Base-by-base conservation (phyloP, 345 rosid genomes). In the Aquilaria sinensis region DNA sequence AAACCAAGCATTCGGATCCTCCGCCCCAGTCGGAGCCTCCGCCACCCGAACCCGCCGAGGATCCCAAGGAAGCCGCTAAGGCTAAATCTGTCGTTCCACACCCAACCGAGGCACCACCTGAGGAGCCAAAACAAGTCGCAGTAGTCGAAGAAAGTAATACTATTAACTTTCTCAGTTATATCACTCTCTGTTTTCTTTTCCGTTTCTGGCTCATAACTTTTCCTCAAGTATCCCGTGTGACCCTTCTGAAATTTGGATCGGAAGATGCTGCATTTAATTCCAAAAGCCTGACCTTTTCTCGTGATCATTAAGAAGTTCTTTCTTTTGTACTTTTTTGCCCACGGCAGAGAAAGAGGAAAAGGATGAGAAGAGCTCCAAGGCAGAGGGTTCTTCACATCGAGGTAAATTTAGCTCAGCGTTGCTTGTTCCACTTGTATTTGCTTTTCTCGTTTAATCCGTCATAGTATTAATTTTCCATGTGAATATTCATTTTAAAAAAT, bases 381-480 rank as follows among this genome's bases (percentile, higher is more conserved):
- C 66, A 0, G 84, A 75, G 58, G 80, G 84, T 46, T 81, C 90
- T 56, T 70, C 61, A 14, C 66, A 76, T 67, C 80, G 90, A 81
- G 95, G 95, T 84, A 65, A 70, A 45, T 33, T 49, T 6, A 9
- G 43, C 43, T 37, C 43, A 37, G 8, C 43, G 8, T 37, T 4
- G 43, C 43, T 9, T 37, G 43, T 37, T 37, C 43, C 43, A 37
- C 23, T 23, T 37, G 43, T 37, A 37, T 37, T 4, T 37, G 43
- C 7, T 37, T 37, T 37, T 37, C 43, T 37, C 5, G 43, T 9
- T 37, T 37, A 37, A 37, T 37, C 43, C 5, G 43, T 37, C 43
- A 37, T 4, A n/a, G n/a, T n/a, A 37, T 37, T 37, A 37, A 5
- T 5, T 9, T 37, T 37, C 5, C 43, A 37, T 37, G 5, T 37